These are phyloP conservation scores for Gymnopilus junonius DNA, from an alignment of 768 basidiomycete species.

Conservation along the genomic window DNA sequence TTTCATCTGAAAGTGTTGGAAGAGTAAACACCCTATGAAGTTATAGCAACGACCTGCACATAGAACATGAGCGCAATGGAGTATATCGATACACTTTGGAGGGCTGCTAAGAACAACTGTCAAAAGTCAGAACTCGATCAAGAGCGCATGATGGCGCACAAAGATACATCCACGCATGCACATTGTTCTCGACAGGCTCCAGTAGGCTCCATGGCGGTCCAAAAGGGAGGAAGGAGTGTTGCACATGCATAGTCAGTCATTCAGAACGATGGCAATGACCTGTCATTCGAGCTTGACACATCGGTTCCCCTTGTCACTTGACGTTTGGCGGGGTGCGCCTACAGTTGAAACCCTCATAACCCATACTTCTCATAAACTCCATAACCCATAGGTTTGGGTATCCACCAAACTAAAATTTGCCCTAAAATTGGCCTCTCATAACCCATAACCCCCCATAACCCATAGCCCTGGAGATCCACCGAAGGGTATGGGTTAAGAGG, in stretches of 20 bases:
- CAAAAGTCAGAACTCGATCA: conserved; percentile 2
- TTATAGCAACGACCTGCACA: neutral
- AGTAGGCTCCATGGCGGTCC: neutral
- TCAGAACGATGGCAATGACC: conserved; percentile 2
- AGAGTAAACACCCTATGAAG: neutral
- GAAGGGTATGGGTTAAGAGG: too few species aligned
- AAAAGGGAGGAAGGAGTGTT: neutral
- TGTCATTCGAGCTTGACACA: neutral
- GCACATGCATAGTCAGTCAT: conserved; percentile 1
- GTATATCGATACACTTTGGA: neutral
- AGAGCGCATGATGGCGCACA: neutral
- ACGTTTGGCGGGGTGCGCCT: too few species aligned
- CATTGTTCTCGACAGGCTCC: neutral
- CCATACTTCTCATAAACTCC: too few species aligned
- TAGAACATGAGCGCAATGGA: neutral
- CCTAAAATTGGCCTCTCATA: too few species aligned
- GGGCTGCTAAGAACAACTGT: neutral
- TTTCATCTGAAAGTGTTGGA: neutral
- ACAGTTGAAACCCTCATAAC: too few species aligned
- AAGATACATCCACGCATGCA: neutral
- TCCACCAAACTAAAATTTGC: too few species aligned
- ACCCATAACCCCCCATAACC: too few species aligned
- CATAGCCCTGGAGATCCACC: too few species aligned
- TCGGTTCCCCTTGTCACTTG: neutral
- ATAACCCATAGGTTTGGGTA: too few species aligned